Percentiles rank a stretch among this genome's conserved stretches.
Evolutionary conservation across 257 asterid species (phyloP).

Genomic region (Schizonepeta tenuifolia): DNA sequence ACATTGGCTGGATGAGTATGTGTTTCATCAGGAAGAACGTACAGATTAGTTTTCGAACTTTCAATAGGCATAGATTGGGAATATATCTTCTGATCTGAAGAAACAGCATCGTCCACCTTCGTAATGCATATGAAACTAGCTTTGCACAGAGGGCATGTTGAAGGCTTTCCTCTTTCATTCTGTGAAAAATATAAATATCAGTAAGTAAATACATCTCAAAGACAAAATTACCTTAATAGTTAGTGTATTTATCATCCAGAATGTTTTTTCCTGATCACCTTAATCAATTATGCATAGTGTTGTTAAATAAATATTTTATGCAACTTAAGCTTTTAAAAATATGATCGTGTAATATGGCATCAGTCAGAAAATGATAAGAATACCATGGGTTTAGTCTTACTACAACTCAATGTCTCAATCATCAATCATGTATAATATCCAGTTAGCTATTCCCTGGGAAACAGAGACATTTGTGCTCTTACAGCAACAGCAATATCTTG

Average conservation of each 20-base stretch:
- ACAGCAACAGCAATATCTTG: neutral
- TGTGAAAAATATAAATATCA: constrained; percentile 31
- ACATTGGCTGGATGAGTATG: constrained; percentile 47
- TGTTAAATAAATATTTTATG: neutral
- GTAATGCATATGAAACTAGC: constrained; percentile 72
- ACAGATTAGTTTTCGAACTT: constrained; percentile 48
- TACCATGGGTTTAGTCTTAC: neutral
- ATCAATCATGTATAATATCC: neutral
- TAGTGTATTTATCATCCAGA: neutral
- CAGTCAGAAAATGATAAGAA: neutral
- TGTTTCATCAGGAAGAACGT: constrained; percentile 63
- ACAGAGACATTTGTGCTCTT: neutral
- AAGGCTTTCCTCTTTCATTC: constrained; percentile 54
- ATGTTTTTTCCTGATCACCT: neutral
- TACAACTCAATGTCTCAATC: neutral
- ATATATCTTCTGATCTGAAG: constrained; percentile 86
- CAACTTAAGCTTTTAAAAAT: neutral
- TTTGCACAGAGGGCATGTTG: constrained; percentile 94
- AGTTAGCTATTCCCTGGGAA: neutral
- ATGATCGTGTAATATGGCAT: constrained; percentile 9
- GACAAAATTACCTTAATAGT: neutral
- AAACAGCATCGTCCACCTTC: constrained; percentile 64
- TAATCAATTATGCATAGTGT: neutral
- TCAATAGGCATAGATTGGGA: constrained; percentile 70
- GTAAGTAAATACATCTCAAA: constrained; percentile 16